phyloP scores from a whole-genome alignment of 331 rosid species.

The Quercus tomentella region DNA sequence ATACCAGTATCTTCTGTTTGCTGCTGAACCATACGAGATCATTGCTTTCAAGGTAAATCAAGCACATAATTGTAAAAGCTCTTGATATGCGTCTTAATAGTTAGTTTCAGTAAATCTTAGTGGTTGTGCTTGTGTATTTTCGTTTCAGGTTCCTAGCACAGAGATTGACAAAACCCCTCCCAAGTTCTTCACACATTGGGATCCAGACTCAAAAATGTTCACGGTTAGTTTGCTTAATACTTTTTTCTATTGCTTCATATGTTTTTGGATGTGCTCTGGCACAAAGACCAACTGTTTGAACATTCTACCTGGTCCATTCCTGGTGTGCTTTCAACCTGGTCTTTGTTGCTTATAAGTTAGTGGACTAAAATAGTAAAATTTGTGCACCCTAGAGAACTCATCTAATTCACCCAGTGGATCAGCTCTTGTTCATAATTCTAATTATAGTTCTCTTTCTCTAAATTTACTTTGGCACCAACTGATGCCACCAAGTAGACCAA shows the following conservation, averaged over 20 bases:
- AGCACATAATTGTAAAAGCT: neutral
- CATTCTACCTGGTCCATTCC: neutral
- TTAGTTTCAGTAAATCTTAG: conserved; percentile 8
- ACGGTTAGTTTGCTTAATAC: conserved; percentile 50
- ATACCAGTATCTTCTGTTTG: conserved; percentile 84
- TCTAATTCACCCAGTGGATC: neutral
- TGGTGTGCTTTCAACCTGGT: too few species aligned
- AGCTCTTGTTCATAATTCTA: neutral
- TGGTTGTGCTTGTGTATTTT: conserved; percentile 9
- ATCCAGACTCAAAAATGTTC: conserved; percentile 97
- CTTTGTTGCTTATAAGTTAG: neutral
- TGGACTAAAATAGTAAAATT: neutral
- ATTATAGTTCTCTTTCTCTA: neutral
- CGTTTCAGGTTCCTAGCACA: conserved; percentile 85
- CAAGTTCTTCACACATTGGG: conserved; percentile 98
- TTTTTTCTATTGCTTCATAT: neutral
- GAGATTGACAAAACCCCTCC: conserved; percentile 95
- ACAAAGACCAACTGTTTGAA: neutral
- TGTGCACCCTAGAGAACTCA: neutral
- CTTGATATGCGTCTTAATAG: neutral
- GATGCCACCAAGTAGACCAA: neutral
- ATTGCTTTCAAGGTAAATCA: conserved; percentile 81
- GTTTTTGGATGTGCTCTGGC: neutral
- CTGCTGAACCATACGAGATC: conserved; percentile 94
- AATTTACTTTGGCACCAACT: neutral